phyloP scores from a whole-genome alignment of 2,329 filamentous ascomycete species.

The Pyrenophora graminea region DNA sequence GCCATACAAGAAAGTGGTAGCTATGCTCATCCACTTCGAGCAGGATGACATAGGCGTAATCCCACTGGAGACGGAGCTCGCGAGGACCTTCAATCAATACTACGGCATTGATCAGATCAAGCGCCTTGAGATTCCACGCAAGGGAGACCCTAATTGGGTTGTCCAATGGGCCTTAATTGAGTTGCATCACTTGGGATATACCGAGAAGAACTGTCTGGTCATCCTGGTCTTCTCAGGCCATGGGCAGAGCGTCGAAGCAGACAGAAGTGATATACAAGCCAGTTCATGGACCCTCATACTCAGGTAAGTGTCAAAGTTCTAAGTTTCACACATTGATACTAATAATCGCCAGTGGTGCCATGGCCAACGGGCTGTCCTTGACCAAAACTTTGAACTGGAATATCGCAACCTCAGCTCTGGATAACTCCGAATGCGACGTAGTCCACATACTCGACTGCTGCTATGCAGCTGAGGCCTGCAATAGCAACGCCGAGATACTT shows the following conservation, averaged over 20 bases:
- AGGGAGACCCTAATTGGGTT: background rate
- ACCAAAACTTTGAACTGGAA: background rate
- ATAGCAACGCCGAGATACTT: background rate
- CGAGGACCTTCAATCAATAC: background rate
- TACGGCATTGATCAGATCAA: background rate
- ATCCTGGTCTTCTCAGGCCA: background rate
- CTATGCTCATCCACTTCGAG: background rate
- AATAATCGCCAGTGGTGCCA: background rate
- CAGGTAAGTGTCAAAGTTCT: background rate
- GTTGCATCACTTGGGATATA: background rate
- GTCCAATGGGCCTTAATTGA: background rate
- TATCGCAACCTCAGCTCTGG: background rate
- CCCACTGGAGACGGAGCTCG: background rate
- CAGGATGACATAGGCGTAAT: background rate
- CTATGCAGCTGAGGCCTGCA: background rate
- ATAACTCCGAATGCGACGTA: background rate
- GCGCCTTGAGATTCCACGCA: too few species aligned
- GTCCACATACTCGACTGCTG: background rate
- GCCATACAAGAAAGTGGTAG: background rate
- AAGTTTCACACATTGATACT: background rate
- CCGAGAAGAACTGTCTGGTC: background rate
- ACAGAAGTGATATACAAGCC: too few species aligned
- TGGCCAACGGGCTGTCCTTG: background rate
- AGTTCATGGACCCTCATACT: background rate
- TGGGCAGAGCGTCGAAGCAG: background rate